Evolutionary conservation across 331 rosid genomes (phyloP).

Genomic region (Saraca asoca): DNA sequence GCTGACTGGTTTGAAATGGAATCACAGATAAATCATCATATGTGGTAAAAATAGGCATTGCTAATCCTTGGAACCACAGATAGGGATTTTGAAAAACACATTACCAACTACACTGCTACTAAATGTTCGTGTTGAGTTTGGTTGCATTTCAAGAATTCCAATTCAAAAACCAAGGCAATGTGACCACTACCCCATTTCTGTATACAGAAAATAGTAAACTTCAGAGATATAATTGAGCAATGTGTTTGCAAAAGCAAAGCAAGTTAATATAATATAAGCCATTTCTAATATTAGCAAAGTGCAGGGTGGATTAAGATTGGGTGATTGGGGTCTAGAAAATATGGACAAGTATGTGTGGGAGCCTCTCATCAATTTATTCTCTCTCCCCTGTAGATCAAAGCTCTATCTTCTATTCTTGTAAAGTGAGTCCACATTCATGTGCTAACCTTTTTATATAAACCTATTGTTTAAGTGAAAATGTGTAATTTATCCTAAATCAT

Average conservation of each 20-base stretch:
- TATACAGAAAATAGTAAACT: slow-evolving; percentile 16
- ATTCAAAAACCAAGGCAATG: slow-evolving; percentile 79
- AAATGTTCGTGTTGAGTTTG: slow-evolving; percentile 24
- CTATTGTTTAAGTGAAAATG: slow-evolving; percentile 11
- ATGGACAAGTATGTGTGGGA: neutral
- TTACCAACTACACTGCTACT: slow-evolving; percentile 17
- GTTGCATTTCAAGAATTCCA: slow-evolving; percentile 51
- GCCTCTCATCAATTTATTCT: neutral
- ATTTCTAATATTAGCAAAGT: slow-evolving; percentile 21
- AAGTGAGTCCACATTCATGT: neutral
- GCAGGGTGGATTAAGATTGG: slow-evolving; percentile 12
- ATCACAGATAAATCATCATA: too few species aligned
- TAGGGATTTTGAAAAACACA: slow-evolving; percentile 5
- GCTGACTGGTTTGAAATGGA: too few species aligned
- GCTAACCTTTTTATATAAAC: slow-evolving; percentile 10
- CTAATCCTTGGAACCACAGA: too few species aligned
- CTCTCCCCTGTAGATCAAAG: neutral
- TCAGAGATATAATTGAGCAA: slow-evolving; percentile 1
- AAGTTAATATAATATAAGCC: neutral
- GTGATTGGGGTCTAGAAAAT: slow-evolving; percentile 12
- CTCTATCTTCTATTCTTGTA: slow-evolving; percentile 8
- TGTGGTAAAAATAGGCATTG: too few species aligned
- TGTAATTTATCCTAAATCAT: neutral
- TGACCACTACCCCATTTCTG: slow-evolving; percentile 99
- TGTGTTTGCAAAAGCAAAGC: neutral